A percentile compares a stretch with the other conserved stretches of the same genome.
phyloP scores from a whole-genome alignment of 2,329 filamentous ascomycete genomes.

The Pseudocercospora eumusae region DNA sequence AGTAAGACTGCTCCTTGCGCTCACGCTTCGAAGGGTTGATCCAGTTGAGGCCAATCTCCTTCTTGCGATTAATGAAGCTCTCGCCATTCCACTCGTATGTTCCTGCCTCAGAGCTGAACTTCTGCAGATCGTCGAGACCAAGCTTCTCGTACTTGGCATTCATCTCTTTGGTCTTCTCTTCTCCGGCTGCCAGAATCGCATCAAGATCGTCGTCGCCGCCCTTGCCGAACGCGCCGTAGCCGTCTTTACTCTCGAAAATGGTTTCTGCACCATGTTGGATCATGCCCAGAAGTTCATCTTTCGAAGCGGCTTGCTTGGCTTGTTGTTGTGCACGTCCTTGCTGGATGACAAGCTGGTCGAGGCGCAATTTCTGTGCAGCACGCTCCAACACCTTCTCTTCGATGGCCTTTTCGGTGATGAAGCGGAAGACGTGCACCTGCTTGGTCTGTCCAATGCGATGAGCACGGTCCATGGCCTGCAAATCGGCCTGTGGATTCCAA shows the following conservation, averaged over 20 bases:
- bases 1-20: slow-evolving; percentile 96
- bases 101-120: slow-evolving; percentile 87
- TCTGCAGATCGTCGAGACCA: slow-evolving; percentile 93
- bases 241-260: slow-evolving; percentile 76
- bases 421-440: slow-evolving; percentile 93
- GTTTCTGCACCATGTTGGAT: slow-evolving; percentile 98
- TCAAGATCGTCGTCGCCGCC: slow-evolving; percentile 87
- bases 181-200: slow-evolving; percentile 78
- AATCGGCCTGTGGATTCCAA: slow-evolving; percentile 97
- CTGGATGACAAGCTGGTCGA: slow-evolving; percentile 97
- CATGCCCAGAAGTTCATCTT: slow-evolving; percentile 95
- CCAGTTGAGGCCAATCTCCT: slow-evolving; percentile 90
- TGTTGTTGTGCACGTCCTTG: slow-evolving; percentile 92
- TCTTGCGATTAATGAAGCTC: slow-evolving; percentile 81
- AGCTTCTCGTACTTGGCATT: slow-evolving; percentile 96
- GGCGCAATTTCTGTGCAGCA: slow-evolving; percentile 91
- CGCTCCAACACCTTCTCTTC: slow-evolving; percentile 97
- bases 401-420: slow-evolving; percentile 96
- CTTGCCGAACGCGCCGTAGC: slow-evolving; percentile 60
- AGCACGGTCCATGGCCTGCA: slow-evolving; percentile 98
- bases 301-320: slow-evolving; percentile 86
- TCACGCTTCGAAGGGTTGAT: slow-evolving; percentile 98
- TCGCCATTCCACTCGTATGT: slow-evolving; percentile 99
- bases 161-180: slow-evolving; percentile 83
- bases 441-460: slow-evolving; percentile 99